Evolutionary conservation across 768 basidiomycete genomes (phyloP), one percentile per base, ranked within the genome.

Genomic region (Kwoniella heveanensis): DNA sequence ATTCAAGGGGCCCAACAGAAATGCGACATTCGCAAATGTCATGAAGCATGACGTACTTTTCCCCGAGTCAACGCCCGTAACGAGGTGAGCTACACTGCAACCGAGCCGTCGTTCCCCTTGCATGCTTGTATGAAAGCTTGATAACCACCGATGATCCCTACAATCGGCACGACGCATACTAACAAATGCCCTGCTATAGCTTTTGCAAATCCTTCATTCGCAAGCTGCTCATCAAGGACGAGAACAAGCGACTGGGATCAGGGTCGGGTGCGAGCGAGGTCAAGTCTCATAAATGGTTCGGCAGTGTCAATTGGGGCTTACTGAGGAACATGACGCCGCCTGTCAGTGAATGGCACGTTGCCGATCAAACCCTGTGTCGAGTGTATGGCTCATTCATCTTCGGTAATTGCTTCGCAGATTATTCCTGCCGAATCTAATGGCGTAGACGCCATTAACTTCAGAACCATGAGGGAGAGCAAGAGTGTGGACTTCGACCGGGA

Each of bases 271-370:
- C 96, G 60, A 95, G 92, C 77, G 96, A 99, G 81, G 93, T 99
- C 73, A 99, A 98, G 83, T 88, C 90, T 62, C 96, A 98, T 85
- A 93, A 91, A 79, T 99, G 96, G 96, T 99, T 99, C 83, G 83
- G 83, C 27, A 92, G 92, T 73, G 88, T 95, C 77, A 94, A 92
- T 82, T 99, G 95, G 96, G 96, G 95, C 24, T 83, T 99, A 60
- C 82, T 99, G 77, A 85, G 96, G 71, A 90, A 98, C 81, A 88
- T 87, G 70, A 88, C 87, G 77, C 96, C 96, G 57, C 96, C 96
- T 82, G 91, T 94, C 81, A 74, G 91, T 68, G 30, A 25, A n/a
- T n/a, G n/a, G 78, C 54, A 60, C 54, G 60, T n/a, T n/a, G n/a
- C n/a, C n/a, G n/a, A n/a, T n/a, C n/a, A n/a, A n/a, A n/a, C n/a